A percentile compares a stretch with the other conserved stretches of the same genome.
phyloP scores from a whole-genome alignment of 768 basidiomycete genomes.

The Kwoniella heveanensis region DNA sequence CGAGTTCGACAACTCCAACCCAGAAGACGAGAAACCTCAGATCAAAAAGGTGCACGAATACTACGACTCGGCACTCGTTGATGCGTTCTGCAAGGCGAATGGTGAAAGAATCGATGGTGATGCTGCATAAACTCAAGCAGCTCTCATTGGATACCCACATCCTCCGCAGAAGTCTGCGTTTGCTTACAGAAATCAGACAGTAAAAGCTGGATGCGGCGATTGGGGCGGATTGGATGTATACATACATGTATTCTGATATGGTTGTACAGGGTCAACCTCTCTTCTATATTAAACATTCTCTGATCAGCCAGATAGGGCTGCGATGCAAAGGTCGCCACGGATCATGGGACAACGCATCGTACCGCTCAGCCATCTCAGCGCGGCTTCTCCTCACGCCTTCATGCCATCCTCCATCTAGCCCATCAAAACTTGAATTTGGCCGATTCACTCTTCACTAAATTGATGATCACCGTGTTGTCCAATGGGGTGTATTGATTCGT shows the following conservation, averaged over 20 bases:
- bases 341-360: no score
- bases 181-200: no score
- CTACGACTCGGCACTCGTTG: constrained; percentile 6
- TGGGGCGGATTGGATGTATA: neutral
- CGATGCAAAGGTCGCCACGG: neutral
- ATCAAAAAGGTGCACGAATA: constrained; percentile 10
- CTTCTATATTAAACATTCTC: no score
- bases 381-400: neutral
- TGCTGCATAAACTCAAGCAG: no score
- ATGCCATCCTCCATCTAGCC: neutral
- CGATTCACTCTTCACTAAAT: constrained; percentile 62
- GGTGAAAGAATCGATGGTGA: neutral
- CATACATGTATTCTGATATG: neutral
- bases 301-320: neutral
- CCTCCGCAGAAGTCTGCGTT: no score
- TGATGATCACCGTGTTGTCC: constrained; percentile 78
- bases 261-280: neutral
- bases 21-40: constrained; percentile 2
- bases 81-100: neutral
- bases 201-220: no score
- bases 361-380: no score
- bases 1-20: constrained; percentile 5
- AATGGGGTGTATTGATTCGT: constrained; percentile 94
- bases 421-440: constrained; percentile 48
- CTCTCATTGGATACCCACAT: no score